phyloP scores from a whole-genome alignment of 116 monocot species.

The Papilionanthe hybrid region DNA sequence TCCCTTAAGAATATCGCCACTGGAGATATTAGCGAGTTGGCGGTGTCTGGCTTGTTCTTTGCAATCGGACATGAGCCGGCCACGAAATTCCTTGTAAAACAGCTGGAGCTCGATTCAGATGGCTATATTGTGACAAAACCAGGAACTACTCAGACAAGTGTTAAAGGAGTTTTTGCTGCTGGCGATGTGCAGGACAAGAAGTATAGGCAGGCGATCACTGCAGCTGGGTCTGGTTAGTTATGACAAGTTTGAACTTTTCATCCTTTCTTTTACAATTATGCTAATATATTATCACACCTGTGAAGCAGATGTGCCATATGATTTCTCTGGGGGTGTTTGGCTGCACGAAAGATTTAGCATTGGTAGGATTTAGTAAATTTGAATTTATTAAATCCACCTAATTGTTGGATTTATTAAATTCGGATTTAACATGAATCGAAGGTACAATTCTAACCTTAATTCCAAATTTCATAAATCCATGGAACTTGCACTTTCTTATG shows the following conservation, averaged over 20 bases:
- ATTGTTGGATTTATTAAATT: no score
- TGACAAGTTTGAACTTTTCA: not conserved
- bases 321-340: not conserved
- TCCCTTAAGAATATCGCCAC: no score
- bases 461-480: no score
- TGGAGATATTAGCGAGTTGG: no score
- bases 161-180: conserved; percentile 80
- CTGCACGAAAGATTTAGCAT: no score
- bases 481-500: no score
- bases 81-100: conserved; percentile 69
- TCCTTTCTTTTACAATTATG: not conserved
- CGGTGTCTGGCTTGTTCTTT: conserved; percentile 62
- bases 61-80: conserved; percentile 92
- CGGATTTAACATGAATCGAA: no score
- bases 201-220: conserved; percentile 83
- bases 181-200: conserved; percentile 96
- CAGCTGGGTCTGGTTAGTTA: conserved; percentile 71
- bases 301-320: not conserved
- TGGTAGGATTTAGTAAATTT: no score
- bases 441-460: no score
- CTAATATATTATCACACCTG: not conserved
- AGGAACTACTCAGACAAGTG: conserved; percentile 71
- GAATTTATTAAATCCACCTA: no score
- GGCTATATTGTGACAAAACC: conserved; percentile 78
- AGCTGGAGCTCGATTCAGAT: conserved; percentile 77